Percentiles rank a stretch among this genome's conserved stretches.
Conservation (phyloP, 2,329 filamentous ascomycete genomes). For the Xylaria sp. region DNA sequence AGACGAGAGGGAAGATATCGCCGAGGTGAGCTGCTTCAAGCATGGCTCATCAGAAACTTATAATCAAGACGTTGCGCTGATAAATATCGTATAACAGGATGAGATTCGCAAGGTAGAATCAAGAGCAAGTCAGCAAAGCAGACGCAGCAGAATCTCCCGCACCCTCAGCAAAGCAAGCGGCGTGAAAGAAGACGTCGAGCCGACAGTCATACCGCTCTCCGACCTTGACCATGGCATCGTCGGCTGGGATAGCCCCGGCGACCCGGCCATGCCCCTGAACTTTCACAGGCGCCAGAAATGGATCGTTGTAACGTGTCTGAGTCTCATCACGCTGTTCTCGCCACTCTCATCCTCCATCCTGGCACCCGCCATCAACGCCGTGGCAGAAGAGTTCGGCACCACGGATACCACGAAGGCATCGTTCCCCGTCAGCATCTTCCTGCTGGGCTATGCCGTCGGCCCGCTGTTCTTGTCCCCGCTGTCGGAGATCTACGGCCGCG, state of each 20-base stretch:
- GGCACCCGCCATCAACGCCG: slow-evolving; percentile 52
- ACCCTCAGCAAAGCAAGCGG: slow-evolving; percentile 35
- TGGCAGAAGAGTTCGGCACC: slow-evolving; percentile 54
- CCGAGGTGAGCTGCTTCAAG: slow-evolving; percentile 7
- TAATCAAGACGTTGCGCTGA: not conserved
- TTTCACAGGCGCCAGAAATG: slow-evolving; percentile 62
- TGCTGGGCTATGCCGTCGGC: slow-evolving; percentile 64
- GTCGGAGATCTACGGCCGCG: slow-evolving; percentile 69
- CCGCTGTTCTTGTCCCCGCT: slow-evolving; percentile 63
- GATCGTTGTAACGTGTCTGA: slow-evolving; percentile 60
- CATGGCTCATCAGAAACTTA: not conserved
- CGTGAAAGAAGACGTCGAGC: slow-evolving; percentile 42
- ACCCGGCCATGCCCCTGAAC: slow-evolving; percentile 64
- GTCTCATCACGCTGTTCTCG: slow-evolving; percentile 68
- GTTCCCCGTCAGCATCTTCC: slow-evolving; percentile 66
- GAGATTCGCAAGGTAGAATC: slow-evolving; percentile 26
- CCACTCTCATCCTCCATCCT: slow-evolving; percentile 69
- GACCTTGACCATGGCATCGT: slow-evolving; percentile 61
- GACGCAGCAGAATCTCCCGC: slow-evolving; percentile 32
- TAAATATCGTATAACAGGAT: slow-evolving; percentile 1
- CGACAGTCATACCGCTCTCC: slow-evolving; percentile 50
- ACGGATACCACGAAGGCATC: slow-evolving; percentile 50
- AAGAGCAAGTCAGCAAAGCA: slow-evolving; percentile 16
- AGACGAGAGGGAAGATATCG: slow-evolving; percentile 18
- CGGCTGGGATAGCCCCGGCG: slow-evolving; percentile 64